Conservation (phyloP, 331 rosid species). For the Pyracantha coccinea region DNA sequence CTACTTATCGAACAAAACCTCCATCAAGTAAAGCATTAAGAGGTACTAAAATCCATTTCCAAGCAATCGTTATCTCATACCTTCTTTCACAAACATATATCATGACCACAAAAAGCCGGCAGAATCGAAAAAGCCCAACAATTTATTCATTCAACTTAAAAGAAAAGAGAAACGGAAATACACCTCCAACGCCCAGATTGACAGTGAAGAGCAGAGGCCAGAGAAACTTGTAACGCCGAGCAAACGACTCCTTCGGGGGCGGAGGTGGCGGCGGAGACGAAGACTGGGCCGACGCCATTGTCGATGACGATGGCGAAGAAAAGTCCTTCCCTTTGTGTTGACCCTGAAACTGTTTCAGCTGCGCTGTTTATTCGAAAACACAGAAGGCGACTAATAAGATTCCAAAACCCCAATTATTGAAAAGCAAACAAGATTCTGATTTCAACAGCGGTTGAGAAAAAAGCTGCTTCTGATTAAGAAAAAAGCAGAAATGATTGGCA, state of each 20-base stretch:
- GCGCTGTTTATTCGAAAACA: slow-evolving; percentile 23
- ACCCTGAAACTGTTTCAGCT: slow-evolving; percentile 48
- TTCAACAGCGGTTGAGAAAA: not conserved
- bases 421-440: not conserved
- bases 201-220: slow-evolving; percentile 78
- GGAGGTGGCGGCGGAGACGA: slow-evolving; percentile 34
- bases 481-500: not conserved
- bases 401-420: slow-evolving; percentile 3
- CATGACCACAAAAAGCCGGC: not conserved
- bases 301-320: slow-evolving; percentile 32
- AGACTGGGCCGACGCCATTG: slow-evolving; percentile 26
- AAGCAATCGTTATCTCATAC: not conserved
- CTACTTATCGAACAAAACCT: not conserved
- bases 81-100: not conserved
- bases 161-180: not conserved
- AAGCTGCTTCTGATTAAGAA: not conserved
- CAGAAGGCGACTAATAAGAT: not conserved
- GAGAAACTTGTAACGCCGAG: slow-evolving; percentile 62
- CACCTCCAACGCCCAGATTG: slow-evolving; percentile 79
- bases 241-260: slow-evolving; percentile 60
- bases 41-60: not conserved
- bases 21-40: not conserved
- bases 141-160: not conserved
- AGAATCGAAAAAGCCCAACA: not conserved
- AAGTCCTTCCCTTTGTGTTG: slow-evolving; percentile 29